Percentiles rank a stretch among this genome's conserved stretches.
phyloP scores from a whole-genome alignment of 208 protist genomes.

The Plasmodiophora brassicae region DNA sequence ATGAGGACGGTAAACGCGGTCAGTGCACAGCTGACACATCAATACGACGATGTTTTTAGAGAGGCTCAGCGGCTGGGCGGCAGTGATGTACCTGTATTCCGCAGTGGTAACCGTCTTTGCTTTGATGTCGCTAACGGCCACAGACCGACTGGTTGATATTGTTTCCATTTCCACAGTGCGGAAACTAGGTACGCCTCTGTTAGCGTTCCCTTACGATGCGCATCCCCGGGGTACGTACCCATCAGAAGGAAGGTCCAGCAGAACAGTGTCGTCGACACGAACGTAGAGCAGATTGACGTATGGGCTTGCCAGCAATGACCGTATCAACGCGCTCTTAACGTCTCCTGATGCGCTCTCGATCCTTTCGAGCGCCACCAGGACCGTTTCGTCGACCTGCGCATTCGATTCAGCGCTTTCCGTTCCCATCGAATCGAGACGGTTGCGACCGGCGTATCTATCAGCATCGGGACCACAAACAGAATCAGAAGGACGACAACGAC shows the following conservation, averaged over 20 bases:
- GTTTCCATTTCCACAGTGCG: too few relatives aligned
- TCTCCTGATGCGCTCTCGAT: background rate
- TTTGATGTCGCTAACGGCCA: too few relatives aligned
- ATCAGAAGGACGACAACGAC: conserved; percentile 12
- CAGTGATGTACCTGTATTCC: too few relatives aligned
- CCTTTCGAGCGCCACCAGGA: background rate
- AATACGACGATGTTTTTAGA: too few relatives aligned
- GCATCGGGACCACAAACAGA: background rate
- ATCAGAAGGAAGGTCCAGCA: too few relatives aligned
- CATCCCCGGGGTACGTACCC: too few relatives aligned
- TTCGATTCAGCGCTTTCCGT: background rate
- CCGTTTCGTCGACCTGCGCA: background rate
- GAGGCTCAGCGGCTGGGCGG: too few relatives aligned
- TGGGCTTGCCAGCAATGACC: background rate
- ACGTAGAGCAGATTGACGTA: background rate
- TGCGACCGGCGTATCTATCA: background rate
- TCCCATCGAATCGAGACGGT: background rate
- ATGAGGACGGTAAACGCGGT: background rate
- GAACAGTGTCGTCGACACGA: background rate
- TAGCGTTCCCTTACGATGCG: too few relatives aligned
- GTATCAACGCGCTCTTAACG: background rate
- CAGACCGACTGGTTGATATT: too few relatives aligned
- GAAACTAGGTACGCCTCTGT: too few relatives aligned
- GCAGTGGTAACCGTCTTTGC: too few relatives aligned
- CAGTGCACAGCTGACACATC: background rate